Evolutionary conservation across 2,329 filamentous ascomycete genomes (phyloP), one percentile per base, ranked within the genome.

Genomic region (Tolypocladium tundrense): DNA sequence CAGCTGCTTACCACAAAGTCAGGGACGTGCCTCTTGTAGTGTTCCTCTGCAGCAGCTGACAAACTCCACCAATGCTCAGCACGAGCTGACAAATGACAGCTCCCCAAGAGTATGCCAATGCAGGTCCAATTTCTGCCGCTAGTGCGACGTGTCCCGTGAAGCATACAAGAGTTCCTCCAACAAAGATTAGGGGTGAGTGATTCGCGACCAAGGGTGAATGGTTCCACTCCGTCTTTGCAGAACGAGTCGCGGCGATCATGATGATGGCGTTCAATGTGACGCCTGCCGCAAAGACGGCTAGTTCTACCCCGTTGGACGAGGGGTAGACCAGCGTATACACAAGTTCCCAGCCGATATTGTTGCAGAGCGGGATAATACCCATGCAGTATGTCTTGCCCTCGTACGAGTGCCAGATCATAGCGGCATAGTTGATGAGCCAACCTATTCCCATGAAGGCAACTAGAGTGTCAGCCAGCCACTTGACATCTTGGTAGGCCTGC

Each of bases 341-440:
- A 8, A 61, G 48, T 43, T 61, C 60, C 60, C 60, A 61, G 45
- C 57, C 59, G 24, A 61, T 57, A 27, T 61, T 61, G 55, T 60
- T 60, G 58, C 60, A 61, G 35, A 61, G 58, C 21, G 60, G 60
- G 24, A 61, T 54, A 11, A 61, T 58, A 14, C 57, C 59, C 60
- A 61, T 61, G 60, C 60, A 56, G 48, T 60, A 57, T 7, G 60
- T 58, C 41, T 59, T 16, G 19, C 58, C 58, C 48, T 55, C 42
- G 50, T 54, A 51, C 2, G 60, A 60, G 27, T 59, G 55, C 53
- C 57, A 55, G n/a, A 61, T 60, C 59, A 59, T 60, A 42, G 58
- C 41, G 37, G 19, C 57, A 50, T 61, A 61, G 52, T 61, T 61
- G 57, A 59, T 43, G 35, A 61, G 11, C 60, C 60, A 61, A 53